Conservation (phyloP, 2,329 filamentous ascomycete species). For the Trichoderma lentiforme region DNA sequence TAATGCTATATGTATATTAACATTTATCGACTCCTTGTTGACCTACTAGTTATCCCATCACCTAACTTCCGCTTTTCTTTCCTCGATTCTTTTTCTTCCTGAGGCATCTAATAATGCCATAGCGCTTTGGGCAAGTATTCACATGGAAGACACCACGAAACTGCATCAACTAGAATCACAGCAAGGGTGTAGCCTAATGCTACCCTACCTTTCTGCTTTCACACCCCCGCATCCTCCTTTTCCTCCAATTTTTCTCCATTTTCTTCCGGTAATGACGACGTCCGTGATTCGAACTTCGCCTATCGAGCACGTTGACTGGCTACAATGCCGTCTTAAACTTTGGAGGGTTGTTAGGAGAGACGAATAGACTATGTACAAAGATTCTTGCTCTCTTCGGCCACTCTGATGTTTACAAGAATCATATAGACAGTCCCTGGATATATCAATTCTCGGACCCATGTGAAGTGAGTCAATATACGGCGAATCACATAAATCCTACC, state of each 20-base stretch:
- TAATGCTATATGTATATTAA: background rate
- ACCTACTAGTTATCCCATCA: too few relatives aligned
- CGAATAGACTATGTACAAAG: background rate
- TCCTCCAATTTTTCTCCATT: background rate
- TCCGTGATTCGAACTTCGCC: background rate
- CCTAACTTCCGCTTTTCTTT: background rate
- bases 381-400: background rate
- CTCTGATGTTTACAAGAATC: background rate
- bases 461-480: background rate
- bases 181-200: background rate
- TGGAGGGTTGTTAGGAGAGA: background rate
- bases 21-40: background rate
- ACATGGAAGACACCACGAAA: background rate
- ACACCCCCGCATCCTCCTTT: background rate
- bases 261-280: background rate
- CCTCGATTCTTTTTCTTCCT: background rate
- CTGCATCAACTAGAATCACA: background rate
- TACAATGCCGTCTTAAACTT: background rate
- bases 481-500: background rate
- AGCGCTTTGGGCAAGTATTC: background rate
- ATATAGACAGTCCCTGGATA: background rate
- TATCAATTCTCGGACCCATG: background rate
- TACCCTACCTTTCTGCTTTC: background rate
- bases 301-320: slow-evolving; percentile 5
- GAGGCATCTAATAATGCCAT: background rate